Evolutionary conservation across 2,329 filamentous ascomycete genomes (phyloP), one percentile per base, ranked within the genome.

Genomic region (Fusarium continuum): DNA sequence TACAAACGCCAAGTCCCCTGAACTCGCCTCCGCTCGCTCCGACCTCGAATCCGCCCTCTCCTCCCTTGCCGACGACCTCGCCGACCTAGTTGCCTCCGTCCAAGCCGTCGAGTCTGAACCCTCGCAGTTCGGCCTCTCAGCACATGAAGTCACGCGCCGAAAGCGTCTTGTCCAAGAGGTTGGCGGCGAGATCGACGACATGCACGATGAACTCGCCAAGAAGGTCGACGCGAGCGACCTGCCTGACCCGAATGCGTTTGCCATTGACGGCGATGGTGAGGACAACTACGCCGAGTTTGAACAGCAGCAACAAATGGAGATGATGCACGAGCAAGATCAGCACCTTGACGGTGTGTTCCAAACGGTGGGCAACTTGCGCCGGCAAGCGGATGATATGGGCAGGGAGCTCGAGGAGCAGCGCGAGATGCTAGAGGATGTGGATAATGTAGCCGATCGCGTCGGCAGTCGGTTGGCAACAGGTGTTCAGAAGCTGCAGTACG

Each of bases 311-410:
- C 96, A 99, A 80, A 75, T 91, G 73, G 86, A 93, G 78, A 91
- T 99, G 78, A 93, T 99, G 90, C 87, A 90, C 67, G 92, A 97
- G 77, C 95, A 99, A 81, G 95, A 99, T 74, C 84, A 93, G 78
- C 91, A 95, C 70, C 83, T 99, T 2, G 94, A 98, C 74, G 91
- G 91, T 14, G 94, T 99, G 40, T 97, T 96, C 74, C 87, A 89
- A 67, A 98, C 94, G 1, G 95, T 99, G 20, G 94, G 93, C 3
- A 97, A 93, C 74, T 78, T 99, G 73, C 83, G 94, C 52, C 84
- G 90, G 73, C 95, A 98, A 82, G 96, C 95, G 2, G 89, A 96
- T 77, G 91, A 93, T 69, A 99, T 99, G 94, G 94, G 95, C 2
- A 83, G 94, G 54, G 95, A 99, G 80, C 82, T 99, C 39, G 96